phyloP scores from a whole-genome alignment of 139 green algal genomes.

The Chlamydomonas schloesseri region DNA sequence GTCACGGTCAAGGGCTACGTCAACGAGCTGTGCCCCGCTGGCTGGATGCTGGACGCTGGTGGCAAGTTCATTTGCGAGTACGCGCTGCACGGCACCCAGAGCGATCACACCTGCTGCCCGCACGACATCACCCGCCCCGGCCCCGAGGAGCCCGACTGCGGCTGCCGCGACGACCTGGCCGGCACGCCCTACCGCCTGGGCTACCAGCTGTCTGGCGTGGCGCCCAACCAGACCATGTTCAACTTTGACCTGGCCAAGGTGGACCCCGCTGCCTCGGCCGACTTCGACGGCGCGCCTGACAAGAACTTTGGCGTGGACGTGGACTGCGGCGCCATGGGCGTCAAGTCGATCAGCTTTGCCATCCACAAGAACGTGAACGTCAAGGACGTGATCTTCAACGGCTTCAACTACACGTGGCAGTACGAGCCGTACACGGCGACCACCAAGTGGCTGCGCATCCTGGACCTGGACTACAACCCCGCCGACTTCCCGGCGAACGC shows the following conservation, averaged over 20 bases:
- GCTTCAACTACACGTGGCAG: conserved; percentile 46
- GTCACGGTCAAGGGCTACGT: conserved; percentile 42
- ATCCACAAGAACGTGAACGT: background rate
- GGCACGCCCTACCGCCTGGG: conserved; percentile 56
- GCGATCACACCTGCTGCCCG: conserved; percentile 54
- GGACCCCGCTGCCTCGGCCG: background rate
- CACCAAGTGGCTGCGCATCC: conserved; percentile 24
- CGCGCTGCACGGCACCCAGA: conserved; percentile 51
- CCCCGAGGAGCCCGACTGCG: conserved; percentile 17
- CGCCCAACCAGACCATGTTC: conserved; percentile 17
- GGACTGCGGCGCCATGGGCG: conserved; percentile 5
- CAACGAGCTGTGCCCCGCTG: conserved; percentile 56
- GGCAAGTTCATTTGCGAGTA: conserved; percentile 44
- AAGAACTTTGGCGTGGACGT: background rate
- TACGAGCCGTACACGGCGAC: conserved; percentile 26
- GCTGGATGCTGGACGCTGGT: conserved; percentile 15
- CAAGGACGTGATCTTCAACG: conserved; percentile 31
- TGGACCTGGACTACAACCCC: conserved; percentile 26
- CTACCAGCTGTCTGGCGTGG: conserved; percentile 15
- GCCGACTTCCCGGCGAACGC: background rate
- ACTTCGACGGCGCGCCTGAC: conserved; percentile 8
- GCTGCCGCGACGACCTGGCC: conserved; percentile 51
- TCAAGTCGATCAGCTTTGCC: conserved; percentile 20
- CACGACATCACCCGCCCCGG: conserved; percentile 20
- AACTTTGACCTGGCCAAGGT: conserved; percentile 54